A percentile compares a stretch with the other conserved stretches of the same genome.
phyloP scores from a whole-genome alignment of 2,329 filamentous ascomycete genomes.

The Alternaria postmessia region DNA sequence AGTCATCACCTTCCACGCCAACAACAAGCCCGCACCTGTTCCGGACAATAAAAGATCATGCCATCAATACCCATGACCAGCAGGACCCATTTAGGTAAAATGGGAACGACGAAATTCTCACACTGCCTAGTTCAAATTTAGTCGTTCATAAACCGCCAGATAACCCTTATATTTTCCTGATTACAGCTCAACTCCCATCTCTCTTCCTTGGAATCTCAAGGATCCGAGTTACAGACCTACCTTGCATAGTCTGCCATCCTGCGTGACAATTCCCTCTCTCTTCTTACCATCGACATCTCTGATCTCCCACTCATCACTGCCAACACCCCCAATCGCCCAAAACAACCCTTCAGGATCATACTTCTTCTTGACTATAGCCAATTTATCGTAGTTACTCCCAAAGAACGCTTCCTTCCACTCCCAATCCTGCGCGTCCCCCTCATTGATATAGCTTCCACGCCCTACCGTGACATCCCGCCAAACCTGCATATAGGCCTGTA shows the following conservation, averaged over 20 bases:
- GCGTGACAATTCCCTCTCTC: slow-evolving; percentile 26
- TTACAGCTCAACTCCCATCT: too few relatives aligned
- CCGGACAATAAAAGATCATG: background rate
- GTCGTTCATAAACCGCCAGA: too few relatives aligned
- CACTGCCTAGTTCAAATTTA: too few relatives aligned
- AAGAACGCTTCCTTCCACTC: slow-evolving; percentile 36
- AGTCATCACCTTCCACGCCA: background rate
- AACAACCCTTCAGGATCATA: slow-evolving; percentile 39
- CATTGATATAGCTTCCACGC: slow-evolving; percentile 38
- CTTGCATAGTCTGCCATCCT: slow-evolving; percentile 39
- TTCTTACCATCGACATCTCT: slow-evolving; percentile 23
- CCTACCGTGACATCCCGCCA: slow-evolving; percentile 35
- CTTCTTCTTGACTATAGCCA: slow-evolving; percentile 31
- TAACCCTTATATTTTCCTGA: too few relatives aligned
- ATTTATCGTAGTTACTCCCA: slow-evolving; percentile 32
- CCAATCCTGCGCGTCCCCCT: slow-evolving; percentile 40
- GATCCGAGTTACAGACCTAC: background rate
- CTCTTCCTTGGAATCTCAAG: background rate
- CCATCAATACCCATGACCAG: background rate
- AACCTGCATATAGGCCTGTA: slow-evolving; percentile 33
- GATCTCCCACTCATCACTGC: slow-evolving; percentile 38
- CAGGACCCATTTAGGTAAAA: background rate
- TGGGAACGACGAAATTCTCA: too few relatives aligned
- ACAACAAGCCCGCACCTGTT: background rate
- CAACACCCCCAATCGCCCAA: slow-evolving; percentile 33